Percentiles rank a stretch among this genome's conserved stretches.
Evolutionary conservation across 106 monocot species (phyloP).

Genomic region (Allium fistulosum): DNA sequence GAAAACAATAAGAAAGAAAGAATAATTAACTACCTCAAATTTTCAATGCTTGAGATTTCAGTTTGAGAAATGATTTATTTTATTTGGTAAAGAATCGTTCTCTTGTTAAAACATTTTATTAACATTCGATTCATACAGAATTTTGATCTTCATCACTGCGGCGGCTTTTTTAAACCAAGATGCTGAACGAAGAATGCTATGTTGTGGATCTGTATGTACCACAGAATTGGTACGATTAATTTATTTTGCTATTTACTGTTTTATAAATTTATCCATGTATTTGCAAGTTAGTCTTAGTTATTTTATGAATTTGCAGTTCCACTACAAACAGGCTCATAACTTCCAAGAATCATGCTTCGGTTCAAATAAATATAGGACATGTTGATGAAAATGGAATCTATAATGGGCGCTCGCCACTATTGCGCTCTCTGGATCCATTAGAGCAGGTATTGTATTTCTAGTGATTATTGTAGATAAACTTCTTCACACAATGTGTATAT

Average conservation of each 20-base stretch:
- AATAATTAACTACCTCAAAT: too few relatives aligned
- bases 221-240: background rate
- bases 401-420: background rate
- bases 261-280: background rate
- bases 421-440: conserved; percentile 7
- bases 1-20: too few relatives aligned
- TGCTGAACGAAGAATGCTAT: background rate
- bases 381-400: conserved; percentile 41
- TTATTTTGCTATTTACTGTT: background rate
- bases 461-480: too few relatives aligned
- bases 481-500: too few relatives aligned
- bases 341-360: conserved; percentile 76
- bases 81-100: too few relatives aligned
- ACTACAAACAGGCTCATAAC: conserved; percentile 75
- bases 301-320: conserved; percentile 16
- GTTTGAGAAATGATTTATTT: too few relatives aligned
- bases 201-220: conserved; percentile 8
- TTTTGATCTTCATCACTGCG: too few relatives aligned
- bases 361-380: conserved; percentile 78
- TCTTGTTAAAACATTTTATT: too few relatives aligned
- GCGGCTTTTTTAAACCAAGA: background rate
- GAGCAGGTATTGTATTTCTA: background rate
- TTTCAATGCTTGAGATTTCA: too few relatives aligned
- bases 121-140: too few relatives aligned
- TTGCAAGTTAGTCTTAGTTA: background rate